Conservation (phyloP, 257 asterid species). For the Lycium barbarum region DNA sequence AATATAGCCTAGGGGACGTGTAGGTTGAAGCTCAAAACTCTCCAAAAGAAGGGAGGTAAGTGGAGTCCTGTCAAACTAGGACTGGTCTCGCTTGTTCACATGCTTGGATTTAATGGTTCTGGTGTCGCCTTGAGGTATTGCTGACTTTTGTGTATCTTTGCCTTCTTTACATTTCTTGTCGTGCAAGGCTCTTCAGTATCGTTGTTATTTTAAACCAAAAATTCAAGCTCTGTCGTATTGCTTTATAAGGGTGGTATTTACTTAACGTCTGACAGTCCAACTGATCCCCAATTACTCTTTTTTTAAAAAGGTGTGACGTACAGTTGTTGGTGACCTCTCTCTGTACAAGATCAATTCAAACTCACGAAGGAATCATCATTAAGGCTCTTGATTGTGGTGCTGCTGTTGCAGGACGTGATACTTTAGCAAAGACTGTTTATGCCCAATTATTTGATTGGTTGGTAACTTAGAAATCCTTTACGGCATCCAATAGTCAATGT, state of each 20-base stretch:
- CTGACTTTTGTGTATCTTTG: slow-evolving; percentile 8
- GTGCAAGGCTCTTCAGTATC: not conserved
- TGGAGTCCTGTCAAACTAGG: slow-evolving; percentile 13
- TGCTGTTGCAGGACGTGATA: slow-evolving; percentile 96
- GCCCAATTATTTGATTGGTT: slow-evolving; percentile 96
- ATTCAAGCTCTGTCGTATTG: not conserved
- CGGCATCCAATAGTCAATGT: slow-evolving; percentile 25
- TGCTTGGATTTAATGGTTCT: slow-evolving; percentile 14
- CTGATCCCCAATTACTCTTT: slow-evolving; percentile 14
- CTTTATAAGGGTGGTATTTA: slow-evolving; percentile 22
- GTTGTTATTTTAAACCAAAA: not conserved
- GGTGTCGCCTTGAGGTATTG: not conserved
- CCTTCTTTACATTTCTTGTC: slow-evolving; percentile 29
- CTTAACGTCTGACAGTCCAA: slow-evolving; percentile 6
- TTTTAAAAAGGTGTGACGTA: slow-evolving; percentile 79
- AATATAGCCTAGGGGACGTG: not conserved
- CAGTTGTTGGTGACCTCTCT: slow-evolving; percentile 81
- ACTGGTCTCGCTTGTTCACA: not conserved
- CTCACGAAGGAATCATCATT: slow-evolving; percentile 86
- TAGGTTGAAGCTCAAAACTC: not conserved
- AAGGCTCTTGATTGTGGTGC: slow-evolving; percentile 90
- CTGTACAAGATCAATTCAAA: slow-evolving; percentile 91
- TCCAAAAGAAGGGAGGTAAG: not conserved
- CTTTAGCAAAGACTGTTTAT: slow-evolving; percentile 94
- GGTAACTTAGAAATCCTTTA: slow-evolving; percentile 39